Conservation (phyloP, 495 filamentous ascomycete genomes). For the Aspergillus haitiensis region DNA sequence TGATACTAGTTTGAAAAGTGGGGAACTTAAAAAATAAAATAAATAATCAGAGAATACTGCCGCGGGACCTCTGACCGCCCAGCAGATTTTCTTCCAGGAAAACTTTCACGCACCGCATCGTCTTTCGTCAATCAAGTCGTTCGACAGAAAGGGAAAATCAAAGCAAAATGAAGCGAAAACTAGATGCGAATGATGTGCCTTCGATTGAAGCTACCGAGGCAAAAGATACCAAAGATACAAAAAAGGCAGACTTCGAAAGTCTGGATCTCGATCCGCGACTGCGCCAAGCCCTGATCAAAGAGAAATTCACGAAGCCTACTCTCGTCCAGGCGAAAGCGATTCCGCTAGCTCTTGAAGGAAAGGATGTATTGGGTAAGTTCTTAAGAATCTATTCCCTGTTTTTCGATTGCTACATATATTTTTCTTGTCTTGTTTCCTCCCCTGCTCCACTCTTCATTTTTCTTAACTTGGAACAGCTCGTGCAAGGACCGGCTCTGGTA, state of each 20-base stretch:
- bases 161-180: slow-evolving; percentile 62
- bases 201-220: slow-evolving; percentile 36
- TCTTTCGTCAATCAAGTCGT: neutral
- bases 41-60: slow-evolving; percentile 24
- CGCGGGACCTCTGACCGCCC: slow-evolving; percentile 42
- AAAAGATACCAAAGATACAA: slow-evolving; percentile 23
- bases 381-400: neutral
- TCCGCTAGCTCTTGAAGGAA: slow-evolving; percentile 84
- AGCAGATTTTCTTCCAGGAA: slow-evolving; percentile 42
- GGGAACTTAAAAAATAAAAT: neutral
- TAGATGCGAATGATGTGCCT: slow-evolving; percentile 60
- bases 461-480: slow-evolving; percentile 55
- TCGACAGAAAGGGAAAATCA: slow-evolving; percentile 9
- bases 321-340: slow-evolving; percentile 84
- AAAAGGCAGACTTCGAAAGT: slow-evolving; percentile 42
- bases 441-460: no score
- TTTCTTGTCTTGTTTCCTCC: no score
- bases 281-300: slow-evolving; percentile 79
- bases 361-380: slow-evolving; percentile 73
- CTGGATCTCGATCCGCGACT: slow-evolving; percentile 81
- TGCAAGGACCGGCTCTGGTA: slow-evolving; percentile 90
- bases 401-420: neutral
- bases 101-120: slow-evolving; percentile 24
- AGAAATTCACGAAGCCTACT: slow-evolving; percentile 82
- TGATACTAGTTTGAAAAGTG: no score